phyloP scores from a whole-genome alignment of 208 protist genomes.

The Leishmania tarentolae region DNA sequence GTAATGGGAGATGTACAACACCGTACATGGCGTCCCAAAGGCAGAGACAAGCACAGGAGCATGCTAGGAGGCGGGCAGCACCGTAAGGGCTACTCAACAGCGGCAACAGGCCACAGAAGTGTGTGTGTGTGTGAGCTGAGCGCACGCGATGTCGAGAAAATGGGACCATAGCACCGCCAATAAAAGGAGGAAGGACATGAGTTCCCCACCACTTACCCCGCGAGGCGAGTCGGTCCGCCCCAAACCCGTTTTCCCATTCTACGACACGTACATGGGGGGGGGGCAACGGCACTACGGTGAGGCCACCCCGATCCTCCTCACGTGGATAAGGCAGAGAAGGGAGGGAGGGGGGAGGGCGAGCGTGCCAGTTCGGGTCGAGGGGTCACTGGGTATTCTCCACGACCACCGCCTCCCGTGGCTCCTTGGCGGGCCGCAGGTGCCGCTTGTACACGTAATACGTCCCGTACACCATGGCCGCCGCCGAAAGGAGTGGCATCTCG shows the following conservation, averaged over 20 bases:
- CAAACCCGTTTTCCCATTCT: background rate
- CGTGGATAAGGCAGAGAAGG: background rate
- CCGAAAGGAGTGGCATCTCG: constrained; percentile 49
- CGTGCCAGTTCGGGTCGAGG: too few species aligned
- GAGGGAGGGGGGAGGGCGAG: background rate
- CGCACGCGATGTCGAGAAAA: too few species aligned
- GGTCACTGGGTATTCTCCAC: constrained; percentile 9
- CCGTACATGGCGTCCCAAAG: background rate
- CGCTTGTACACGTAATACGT: constrained; percentile 59
- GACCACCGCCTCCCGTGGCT: constrained; percentile 2
- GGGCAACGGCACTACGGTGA: background rate
- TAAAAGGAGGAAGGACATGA: background rate
- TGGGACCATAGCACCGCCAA: background rate
- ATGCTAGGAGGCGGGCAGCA: background rate
- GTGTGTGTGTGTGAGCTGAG: too few species aligned
- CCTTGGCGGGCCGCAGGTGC: constrained; percentile 27
- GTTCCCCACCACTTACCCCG: background rate
- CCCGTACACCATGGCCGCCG: constrained; percentile 30
- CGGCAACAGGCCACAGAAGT: background rate
- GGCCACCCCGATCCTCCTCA: background rate
- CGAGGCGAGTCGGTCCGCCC: background rate
- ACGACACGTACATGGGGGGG: background rate
- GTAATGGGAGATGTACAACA: background rate
- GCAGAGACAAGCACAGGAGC: background rate
- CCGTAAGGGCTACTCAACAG: background rate